Evolutionary conservation across 768 basidiomycete species (phyloP).

Genomic region (Xerocomellus dryophilus): DNA sequence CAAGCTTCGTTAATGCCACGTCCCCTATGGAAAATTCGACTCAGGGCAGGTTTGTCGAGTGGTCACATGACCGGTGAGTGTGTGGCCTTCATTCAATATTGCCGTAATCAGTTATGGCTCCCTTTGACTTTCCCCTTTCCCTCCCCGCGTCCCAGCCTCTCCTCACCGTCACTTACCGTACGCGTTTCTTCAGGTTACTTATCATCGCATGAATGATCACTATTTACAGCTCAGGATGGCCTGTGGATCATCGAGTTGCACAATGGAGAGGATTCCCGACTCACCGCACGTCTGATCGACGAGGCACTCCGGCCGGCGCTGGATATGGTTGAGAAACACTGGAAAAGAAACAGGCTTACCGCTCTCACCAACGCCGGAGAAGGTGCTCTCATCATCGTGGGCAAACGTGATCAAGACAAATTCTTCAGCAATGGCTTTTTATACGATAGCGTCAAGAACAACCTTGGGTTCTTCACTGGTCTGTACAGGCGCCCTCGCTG

Average conservation of each 20-base stretch:
- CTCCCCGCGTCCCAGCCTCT: constrained; percentile 52
- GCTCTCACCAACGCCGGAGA: constrained; percentile 41
- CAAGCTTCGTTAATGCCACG: constrained; percentile 22
- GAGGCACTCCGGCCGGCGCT: constrained; percentile 66
- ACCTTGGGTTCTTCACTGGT: constrained; percentile 70
- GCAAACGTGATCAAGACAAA: constrained; percentile 73
- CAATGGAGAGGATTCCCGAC: constrained; percentile 70
- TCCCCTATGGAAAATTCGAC: constrained; percentile 20
- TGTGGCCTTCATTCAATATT: too few relatives aligned
- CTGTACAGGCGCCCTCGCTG: constrained; percentile 13
- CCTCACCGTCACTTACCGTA: constrained; percentile 69
- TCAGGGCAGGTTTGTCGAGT: constrained; percentile 26
- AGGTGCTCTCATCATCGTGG: constrained; percentile 76
- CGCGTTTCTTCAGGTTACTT: constrained; percentile 10
- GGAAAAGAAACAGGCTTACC: constrained; percentile 53
- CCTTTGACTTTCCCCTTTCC: constrained; percentile 35
- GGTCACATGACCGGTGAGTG: constrained; percentile 15
- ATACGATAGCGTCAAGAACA: constrained; percentile 46
- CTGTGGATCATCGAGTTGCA: constrained; percentile 81
- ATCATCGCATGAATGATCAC: neutral
- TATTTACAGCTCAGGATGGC: constrained; percentile 39
- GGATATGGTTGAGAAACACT: constrained; percentile 68
- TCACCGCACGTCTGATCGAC: constrained; percentile 57
- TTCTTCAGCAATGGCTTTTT: constrained; percentile 88
- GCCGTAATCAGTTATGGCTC: constrained; percentile 2